A percentile compares a stretch with the other conserved stretches of the same genome.
Conservation (phyloP, 164 flowering plant genomes). For the Chimonanthus praecox region DNA sequence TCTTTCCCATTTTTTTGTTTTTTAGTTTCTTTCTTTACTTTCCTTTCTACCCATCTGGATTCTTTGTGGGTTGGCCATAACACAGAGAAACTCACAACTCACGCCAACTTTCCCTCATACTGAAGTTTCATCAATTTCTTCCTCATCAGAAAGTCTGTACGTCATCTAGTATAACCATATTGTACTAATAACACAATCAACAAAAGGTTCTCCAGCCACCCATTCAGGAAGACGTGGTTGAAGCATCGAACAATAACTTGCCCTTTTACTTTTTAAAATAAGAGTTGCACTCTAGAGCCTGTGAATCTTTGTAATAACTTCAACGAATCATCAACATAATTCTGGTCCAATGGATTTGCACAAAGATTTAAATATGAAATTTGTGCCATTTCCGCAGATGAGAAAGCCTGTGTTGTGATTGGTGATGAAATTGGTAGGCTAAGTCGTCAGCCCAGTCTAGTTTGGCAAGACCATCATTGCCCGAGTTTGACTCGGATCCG, state of each 20-base stretch:
- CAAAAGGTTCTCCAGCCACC: conserved; percentile 62
- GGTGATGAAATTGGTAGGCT: no score
- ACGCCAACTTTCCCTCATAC: conserved; percentile 31
- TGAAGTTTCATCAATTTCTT: conserved; percentile 96
- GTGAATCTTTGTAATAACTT: conserved; percentile 48
- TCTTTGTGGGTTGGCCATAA: no score
- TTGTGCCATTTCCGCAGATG: conserved; percentile 53
- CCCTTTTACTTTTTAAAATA: conserved; percentile 52
- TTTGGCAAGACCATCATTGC: no score
- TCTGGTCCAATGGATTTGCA: conserved; percentile 72
- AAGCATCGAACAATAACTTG: conserved; percentile 68
- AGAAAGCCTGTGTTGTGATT: conserved; percentile 43
- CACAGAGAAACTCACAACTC: no score
- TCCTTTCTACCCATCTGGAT: no score
- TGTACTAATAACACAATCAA: conserved; percentile 75
- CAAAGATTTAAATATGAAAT: conserved; percentile 72
- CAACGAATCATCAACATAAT: conserved; percentile 48
- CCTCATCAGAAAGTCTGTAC: conserved; percentile 94
- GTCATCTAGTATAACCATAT: conserved; percentile 95
- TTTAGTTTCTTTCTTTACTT: no score
- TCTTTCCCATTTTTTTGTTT: no score
- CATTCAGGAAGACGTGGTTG: conserved; percentile 82
- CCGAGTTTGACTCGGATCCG: no score
- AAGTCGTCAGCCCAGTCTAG: no score
- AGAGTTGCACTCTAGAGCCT: conserved; percentile 64